Base-by-base conservation (phyloP, 257 asterid species). In the Eucommia ulmoides region DNA sequence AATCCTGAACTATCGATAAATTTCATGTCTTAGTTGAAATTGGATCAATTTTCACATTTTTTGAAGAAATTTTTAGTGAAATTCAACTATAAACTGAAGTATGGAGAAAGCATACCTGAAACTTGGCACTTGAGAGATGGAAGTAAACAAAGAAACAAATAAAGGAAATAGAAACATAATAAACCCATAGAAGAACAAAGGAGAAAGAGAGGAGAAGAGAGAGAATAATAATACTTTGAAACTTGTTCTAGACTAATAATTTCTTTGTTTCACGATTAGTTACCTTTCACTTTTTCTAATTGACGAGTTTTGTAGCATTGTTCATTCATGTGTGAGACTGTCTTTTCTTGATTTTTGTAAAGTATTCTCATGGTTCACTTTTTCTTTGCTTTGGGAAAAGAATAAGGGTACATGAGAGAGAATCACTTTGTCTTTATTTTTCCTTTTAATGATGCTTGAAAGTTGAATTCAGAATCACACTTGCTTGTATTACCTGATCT, bases 121-220 rank as follows among this genome's bases (percentile, higher is more conserved):
- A 80, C 74, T 77, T 88, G 97, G 51, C 74, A 73, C 7, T 65
- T 23, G 53, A 75, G 29, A 53, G 87, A 33, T 58, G 93, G 72
- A 78, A 54, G 38, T 56, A 76, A 63, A 63, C 67, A 65, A 41
- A 69, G 67, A 53, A 69, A 59, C 33, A 75, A 10, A 49, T 73
- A n/a, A 50, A 58, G 22, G 33, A 70, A 50, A 11, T 50, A 48
- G n/a, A 66, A 53, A 57, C 53, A 45, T 54, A 50, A 71, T 94
- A 88, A 60, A 72, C 67, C 79, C 97, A 88, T 65, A 74, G 69
- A 60, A 58, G 76, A 71, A 33, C 58, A 56, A n/a, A n/a, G 49
- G 71, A 71, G 58, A 68, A 46, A 48, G 45, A 60, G 58, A 33
- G n/a, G 15, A 45, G 53, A 55, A 5, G 51, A 49, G 53, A 51